Conservation (phyloP, 2,329 filamentous ascomycete genomes). For the Claviceps lovelessii region DNA sequence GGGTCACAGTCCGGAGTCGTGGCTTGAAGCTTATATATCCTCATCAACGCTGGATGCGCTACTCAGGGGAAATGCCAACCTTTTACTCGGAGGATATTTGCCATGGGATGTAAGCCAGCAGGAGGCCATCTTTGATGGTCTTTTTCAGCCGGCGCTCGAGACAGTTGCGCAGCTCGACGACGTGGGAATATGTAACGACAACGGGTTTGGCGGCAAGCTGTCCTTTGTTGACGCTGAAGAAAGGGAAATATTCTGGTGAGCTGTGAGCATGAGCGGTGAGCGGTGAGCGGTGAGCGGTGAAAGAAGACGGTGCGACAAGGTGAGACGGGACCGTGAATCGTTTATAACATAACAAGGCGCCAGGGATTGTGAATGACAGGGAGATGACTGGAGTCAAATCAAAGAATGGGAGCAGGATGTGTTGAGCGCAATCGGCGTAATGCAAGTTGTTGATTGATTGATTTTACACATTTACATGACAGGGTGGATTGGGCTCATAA, state of each 20-base stretch:
- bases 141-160: conserved; percentile 15
- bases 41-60: conserved; percentile 10
- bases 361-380: too few relatives aligned
- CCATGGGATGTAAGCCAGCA: conserved; percentile 13
- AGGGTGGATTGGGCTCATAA: too few relatives aligned
- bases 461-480: too few relatives aligned
- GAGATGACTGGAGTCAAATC: too few relatives aligned
- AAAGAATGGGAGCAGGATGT: too few relatives aligned
- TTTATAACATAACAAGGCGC: too few relatives aligned
- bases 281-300: not conserved
- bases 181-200: conserved; percentile 16
- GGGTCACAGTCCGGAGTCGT: conserved; percentile 4
- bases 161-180: conserved; percentile 20
- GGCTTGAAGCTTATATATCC: conserved; percentile 16
- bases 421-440: too few relatives aligned
- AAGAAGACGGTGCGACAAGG: not conserved
- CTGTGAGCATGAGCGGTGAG: not conserved
- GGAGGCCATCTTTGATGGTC: conserved; percentile 11
- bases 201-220: conserved; percentile 5
- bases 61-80: conserved; percentile 12
- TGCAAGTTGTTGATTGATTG: too few relatives aligned
- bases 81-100: conserved; percentile 15
- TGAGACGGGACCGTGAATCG: not conserved
- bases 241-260: conserved; percentile 7
- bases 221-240: not conserved